Percentiles rank a stretch among this genome's conserved stretches.
Evolutionary conservation across 306 rosid genomes (phyloP).

Genomic region (Sechiopsis laciniata): DNA sequence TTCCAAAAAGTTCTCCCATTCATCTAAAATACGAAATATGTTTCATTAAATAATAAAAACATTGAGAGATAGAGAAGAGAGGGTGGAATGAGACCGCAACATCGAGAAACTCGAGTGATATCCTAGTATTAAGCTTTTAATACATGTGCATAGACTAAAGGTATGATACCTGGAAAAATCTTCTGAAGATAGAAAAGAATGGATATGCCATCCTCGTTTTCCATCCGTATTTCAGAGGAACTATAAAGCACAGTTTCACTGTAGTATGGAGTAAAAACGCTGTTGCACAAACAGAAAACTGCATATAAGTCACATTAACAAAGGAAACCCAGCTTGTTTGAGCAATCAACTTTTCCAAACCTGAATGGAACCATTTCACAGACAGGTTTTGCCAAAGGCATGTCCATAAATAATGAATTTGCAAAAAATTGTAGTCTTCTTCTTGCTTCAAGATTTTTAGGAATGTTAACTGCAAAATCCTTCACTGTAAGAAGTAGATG

Average conservation of each 20-base stretch:
- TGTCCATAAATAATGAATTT: slow-evolving; percentile 92
- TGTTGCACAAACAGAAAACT: slow-evolving; percentile 30
- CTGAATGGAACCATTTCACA: slow-evolving; percentile 82
- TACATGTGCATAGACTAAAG: no score
- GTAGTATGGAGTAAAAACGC: slow-evolving; percentile 97
- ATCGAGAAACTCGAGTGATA: no score
- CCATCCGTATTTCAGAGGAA: slow-evolving; percentile 66
- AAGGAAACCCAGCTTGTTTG: slow-evolving; percentile 14
- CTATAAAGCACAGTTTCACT: slow-evolving; percentile 95
- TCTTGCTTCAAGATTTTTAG: slow-evolving; percentile 96
- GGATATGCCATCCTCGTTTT: slow-evolving; percentile 95
- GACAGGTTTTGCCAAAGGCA: slow-evolving; percentile 92
- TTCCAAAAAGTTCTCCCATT: slow-evolving; percentile 90
- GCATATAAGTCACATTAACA: slow-evolving; percentile 13
- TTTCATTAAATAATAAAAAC: not conserved
- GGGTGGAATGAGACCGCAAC: not conserved
- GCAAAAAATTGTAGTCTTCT: slow-evolving; percentile 90
- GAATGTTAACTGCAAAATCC: slow-evolving; percentile 85
- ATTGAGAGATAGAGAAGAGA: not conserved
- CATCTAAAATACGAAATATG: slow-evolving; percentile 47
- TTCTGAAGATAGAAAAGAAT: slow-evolving; percentile 90
- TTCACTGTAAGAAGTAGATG: slow-evolving; percentile 92
- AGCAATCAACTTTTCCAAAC: slow-evolving; percentile 36
- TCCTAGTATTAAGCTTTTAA: no score
- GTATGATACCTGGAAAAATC: slow-evolving; percentile 77